A percentile compares a stretch with the other conserved stretches of the same genome.
phyloP scores from a whole-genome alignment of 1,284 basidiomycete genomes.

The Tilletia caries region DNA sequence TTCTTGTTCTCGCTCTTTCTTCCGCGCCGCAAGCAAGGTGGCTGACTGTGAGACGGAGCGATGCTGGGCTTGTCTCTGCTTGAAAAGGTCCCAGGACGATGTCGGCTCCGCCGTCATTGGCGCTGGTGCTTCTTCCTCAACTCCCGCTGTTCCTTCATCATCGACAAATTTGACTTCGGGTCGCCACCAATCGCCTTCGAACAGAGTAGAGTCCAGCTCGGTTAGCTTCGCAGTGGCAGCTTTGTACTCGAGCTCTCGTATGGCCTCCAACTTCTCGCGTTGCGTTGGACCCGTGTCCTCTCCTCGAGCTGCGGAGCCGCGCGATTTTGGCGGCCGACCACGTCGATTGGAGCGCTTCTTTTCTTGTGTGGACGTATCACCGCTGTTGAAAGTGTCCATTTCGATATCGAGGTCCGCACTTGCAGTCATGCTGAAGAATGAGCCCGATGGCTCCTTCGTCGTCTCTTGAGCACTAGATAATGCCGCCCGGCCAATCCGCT shows the following conservation, averaged over 20 bases:
- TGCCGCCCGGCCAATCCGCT: no score
- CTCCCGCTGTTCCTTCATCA: constrained; percentile 21
- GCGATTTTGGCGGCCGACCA: neutral
- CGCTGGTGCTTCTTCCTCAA: neutral
- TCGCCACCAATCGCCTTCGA: constrained; percentile 42
- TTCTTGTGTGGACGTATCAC: no score
- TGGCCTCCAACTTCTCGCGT: constrained; percentile 31
- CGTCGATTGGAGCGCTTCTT: constrained; percentile 24
- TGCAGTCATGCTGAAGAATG: neutral
- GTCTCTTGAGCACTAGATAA: no score
- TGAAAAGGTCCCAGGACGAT: neutral
- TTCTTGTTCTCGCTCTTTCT: constrained; percentile 18
- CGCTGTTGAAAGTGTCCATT: neutral
- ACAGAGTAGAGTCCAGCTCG: constrained; percentile 37
- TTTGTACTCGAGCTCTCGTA: constrained; percentile 47
- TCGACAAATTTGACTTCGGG: constrained; percentile 36
- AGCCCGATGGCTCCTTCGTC: neutral
- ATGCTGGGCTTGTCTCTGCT: neutral
- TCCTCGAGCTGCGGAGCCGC: neutral
- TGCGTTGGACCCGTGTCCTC: constrained; percentile 15
- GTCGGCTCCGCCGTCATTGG: neutral
- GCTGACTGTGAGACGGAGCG: no score
- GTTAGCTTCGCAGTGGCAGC: constrained; percentile 36
- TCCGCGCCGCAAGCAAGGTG: neutral
- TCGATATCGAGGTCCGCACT: neutral